Conservation (phyloP, 2,329 filamentous ascomycete species). For the Cladophialophora chaetospira region DNA sequence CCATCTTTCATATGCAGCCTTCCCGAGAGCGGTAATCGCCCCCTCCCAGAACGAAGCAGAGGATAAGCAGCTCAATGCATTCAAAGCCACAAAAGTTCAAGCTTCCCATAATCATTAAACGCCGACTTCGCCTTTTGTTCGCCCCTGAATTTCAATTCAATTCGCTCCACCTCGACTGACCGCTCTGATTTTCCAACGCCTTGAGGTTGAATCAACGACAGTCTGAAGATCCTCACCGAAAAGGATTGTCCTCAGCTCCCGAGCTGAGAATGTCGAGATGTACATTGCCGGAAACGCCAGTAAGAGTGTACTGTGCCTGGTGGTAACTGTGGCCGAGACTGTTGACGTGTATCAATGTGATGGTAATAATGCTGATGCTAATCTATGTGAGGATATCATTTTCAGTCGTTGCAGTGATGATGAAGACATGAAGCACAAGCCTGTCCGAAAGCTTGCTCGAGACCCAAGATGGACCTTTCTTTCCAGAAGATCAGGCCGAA, state of each 20-base stretch:
- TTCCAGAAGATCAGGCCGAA: constrained; percentile 11
- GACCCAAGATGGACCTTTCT: constrained; percentile 1
- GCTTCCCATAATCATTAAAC: constrained; percentile 4
- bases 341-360: constrained; percentile 16
- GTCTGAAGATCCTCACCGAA: constrained; percentile 11
- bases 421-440: constrained; percentile 21
- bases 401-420: constrained; percentile 25
- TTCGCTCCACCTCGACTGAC: not conserved
- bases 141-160: constrained; percentile 7
- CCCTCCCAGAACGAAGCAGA: not conserved
- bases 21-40: too few relatives aligned
- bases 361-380: constrained; percentile 28
- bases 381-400: constrained; percentile 24
- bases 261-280: constrained; percentile 5
- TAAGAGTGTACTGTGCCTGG: constrained; percentile 10
- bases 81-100: constrained; percentile 6
- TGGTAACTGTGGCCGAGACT: constrained; percentile 1
- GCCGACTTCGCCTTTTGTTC: constrained; percentile 8
- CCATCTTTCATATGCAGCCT: constrained; percentile 1
- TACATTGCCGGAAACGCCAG: constrained; percentile 6
- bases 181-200: constrained; percentile 16
- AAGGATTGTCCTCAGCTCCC: constrained; percentile 5
- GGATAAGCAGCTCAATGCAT: constrained; percentile 9
- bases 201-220: constrained; percentile 8
- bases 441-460: constrained; percentile 9